Conservation (phyloP, 1,284 basidiomycete genomes). For the Ceratobasidium sp. region DNA sequence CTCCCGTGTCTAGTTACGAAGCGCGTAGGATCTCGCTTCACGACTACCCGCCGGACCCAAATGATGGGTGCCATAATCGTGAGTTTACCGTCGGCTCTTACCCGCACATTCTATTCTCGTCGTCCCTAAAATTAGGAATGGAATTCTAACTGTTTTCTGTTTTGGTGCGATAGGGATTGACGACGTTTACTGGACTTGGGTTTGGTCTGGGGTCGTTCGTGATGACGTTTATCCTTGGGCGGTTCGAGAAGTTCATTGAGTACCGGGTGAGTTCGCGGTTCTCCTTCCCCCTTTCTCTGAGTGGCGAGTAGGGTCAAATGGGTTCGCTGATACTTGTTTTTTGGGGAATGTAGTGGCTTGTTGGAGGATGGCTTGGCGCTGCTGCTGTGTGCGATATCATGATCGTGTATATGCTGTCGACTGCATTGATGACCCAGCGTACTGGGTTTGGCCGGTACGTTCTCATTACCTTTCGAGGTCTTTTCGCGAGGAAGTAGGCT, state of each 20-base stretch:
- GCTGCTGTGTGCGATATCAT: slow-evolving; percentile 55
- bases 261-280: slow-evolving; percentile 48
- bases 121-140: no score
- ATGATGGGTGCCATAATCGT: slow-evolving; percentile 55
- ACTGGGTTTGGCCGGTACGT: slow-evolving; percentile 55
- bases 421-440: slow-evolving; percentile 54
- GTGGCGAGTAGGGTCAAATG: not conserved
- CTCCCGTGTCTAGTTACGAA: slow-evolving; percentile 2
- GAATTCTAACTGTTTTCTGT: no score
- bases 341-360: slow-evolving; percentile 53
- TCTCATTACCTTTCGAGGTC: not conserved
- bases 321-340: not conserved
- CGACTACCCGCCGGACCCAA: slow-evolving; percentile 54
- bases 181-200: slow-evolving; percentile 10
- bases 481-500: not conserved
- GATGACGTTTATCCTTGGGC: slow-evolving; percentile 49
- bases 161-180: slow-evolving; percentile 11
- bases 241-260: slow-evolving; percentile 50
- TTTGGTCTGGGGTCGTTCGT: slow-evolving; percentile 30
- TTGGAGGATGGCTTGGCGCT: slow-evolving; percentile 54
- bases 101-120: slow-evolving; percentile 17
- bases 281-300: slow-evolving; percentile 47
- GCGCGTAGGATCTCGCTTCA: slow-evolving; percentile 38
- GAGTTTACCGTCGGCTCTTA: slow-evolving; percentile 41
- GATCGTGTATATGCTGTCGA: slow-evolving; percentile 56